Evolutionary conservation across 345 rosid genomes (phyloP).

Genomic region (Hibiscus syriacus): DNA sequence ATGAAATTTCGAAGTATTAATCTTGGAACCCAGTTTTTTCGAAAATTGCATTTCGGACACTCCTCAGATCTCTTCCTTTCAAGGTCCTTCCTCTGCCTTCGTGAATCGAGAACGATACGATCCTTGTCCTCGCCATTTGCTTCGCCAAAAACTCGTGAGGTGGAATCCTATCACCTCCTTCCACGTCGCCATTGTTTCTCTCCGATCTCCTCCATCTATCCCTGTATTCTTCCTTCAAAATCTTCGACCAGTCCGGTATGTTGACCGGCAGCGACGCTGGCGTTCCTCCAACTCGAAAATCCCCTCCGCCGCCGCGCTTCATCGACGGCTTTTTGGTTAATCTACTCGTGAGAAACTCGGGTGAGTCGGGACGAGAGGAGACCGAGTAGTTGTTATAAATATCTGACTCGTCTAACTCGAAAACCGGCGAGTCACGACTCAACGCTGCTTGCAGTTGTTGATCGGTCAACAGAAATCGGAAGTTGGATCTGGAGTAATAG

Average conservation of each 20-base stretch:
- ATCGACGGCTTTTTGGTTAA: constrained; percentile 23
- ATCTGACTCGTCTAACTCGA: constrained; percentile 94
- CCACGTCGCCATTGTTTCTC: constrained; percentile 27
- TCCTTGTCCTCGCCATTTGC: constrained; percentile 64
- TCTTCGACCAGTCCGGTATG: constrained; percentile 98
- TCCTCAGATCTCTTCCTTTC: constrained; percentile 94
- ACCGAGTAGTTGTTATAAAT: constrained; percentile 26
- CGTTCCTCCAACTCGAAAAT: constrained; percentile 12
- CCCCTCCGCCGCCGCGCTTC: constrained; percentile 17
- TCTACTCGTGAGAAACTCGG: constrained; percentile 42
- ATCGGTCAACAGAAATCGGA: constrained; percentile 59
- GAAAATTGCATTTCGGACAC: constrained; percentile 97
- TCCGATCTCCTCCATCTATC: constrained; percentile 37
- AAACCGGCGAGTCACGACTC: constrained; percentile 25
- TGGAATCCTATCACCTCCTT: constrained; percentile 49
- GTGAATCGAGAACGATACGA: constrained; percentile 83
- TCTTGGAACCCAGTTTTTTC: constrained; percentile 90
- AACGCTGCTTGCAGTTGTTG: constrained; percentile 22
- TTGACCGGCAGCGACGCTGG: constrained; percentile 76
- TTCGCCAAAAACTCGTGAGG: constrained; percentile 90
- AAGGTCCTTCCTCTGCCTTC: constrained; percentile 95
- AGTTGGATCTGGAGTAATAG: constrained; percentile 50
- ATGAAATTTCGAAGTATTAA: constrained; percentile 16
- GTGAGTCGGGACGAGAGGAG: constrained; percentile 37
- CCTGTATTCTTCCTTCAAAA: constrained; percentile 58